Percentiles rank a stretch among this genome's conserved stretches.
phyloP scores from a whole-genome alignment of 2,329 filamentous ascomycete genomes.

The Daldinia sp. region DNA sequence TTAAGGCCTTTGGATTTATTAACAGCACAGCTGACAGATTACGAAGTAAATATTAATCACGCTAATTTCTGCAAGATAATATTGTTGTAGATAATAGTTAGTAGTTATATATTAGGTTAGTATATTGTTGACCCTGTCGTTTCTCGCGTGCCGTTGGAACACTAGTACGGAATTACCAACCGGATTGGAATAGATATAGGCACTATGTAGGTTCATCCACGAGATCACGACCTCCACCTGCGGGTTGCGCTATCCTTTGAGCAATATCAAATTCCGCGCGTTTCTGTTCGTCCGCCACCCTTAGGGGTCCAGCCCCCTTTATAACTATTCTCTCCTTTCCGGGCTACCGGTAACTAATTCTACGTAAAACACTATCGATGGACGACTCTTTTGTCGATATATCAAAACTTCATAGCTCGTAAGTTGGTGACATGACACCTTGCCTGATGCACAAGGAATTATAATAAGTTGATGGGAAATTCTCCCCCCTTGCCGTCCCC shows the following conservation, averaged over 20 bases:
- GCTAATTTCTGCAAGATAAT: not conserved
- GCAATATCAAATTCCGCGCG: conserved; percentile 26
- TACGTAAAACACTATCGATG: not conserved
- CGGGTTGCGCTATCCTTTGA: conserved; percentile 22
- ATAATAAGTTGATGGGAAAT: not conserved
- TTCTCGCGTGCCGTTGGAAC: conserved; percentile 31
- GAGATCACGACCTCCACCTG: conserved; percentile 33
- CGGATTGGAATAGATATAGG: conserved; percentile 24
- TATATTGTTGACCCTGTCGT: conserved; percentile 22
- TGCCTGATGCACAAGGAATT: not conserved
- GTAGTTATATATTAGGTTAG: conserved; percentile 7
- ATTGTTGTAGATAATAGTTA: not conserved
- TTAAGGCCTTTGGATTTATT: conserved; percentile 11
- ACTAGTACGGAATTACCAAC: conserved; percentile 31
- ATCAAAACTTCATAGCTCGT: not conserved
- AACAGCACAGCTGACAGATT: conserved; percentile 1
- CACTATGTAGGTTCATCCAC: conserved; percentile 17
- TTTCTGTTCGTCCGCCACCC: conserved; percentile 12
- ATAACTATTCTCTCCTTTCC: conserved; percentile 6
- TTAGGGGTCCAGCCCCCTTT: conserved; percentile 11
- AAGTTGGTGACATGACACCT: conserved; percentile 1
- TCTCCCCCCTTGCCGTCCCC: too few species aligned
- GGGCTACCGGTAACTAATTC: conserved; percentile 3
- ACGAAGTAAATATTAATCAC: not conserved
- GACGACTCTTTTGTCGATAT: not conserved